phyloP scores from a whole-genome alignment of 805 yeast species.

The Wickerhamiella alocasiicola region DNA sequence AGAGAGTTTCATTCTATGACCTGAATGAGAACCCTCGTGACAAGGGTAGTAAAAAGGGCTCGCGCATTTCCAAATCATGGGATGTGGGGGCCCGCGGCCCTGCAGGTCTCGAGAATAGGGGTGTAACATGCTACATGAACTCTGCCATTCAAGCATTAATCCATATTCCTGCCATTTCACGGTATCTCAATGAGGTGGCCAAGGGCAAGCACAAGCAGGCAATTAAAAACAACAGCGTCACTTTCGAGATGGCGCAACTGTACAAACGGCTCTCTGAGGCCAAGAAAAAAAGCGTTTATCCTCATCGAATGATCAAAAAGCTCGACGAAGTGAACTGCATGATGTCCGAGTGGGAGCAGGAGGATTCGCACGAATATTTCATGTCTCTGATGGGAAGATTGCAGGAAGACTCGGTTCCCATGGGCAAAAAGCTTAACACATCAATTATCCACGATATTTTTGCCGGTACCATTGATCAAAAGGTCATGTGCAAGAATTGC shows the following conservation, averaged over 20 bases:
- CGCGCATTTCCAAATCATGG: constrained; percentile 59
- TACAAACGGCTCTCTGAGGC: constrained; percentile 19
- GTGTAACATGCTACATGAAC: constrained; percentile 94
- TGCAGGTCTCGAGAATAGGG: constrained; percentile 73
- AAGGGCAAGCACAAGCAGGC: constrained; percentile 34
- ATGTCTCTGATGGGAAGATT: constrained; percentile 80
- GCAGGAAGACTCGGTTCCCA: constrained; percentile 88
- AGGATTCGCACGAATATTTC: constrained; percentile 93
- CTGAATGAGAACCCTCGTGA: constrained; percentile 48
- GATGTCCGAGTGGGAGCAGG: constrained; percentile 98
- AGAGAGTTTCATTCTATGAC: constrained; percentile 34
- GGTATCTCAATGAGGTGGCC: constrained; percentile 59
- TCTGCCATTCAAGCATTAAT: constrained; percentile 85
- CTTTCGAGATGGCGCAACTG: constrained; percentile 25
- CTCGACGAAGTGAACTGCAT: constrained; percentile 79
- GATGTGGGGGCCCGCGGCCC: constrained; percentile 34
- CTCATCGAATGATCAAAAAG: constrained; percentile 56
- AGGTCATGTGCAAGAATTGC: constrained; percentile 73
- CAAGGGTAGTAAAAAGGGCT: constrained; percentile 48
- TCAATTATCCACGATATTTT: constrained; percentile 84
- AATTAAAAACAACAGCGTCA: constrained; percentile 20
- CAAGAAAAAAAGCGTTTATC: constrained; percentile 47
- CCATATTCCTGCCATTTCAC: constrained; percentile 83
- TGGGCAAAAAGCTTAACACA: constrained; percentile 68
- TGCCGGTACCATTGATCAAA: constrained; percentile 80